phyloP scores from a whole-genome alignment of 768 basidiomycete genomes.

The Leccinum rimulosum region DNA sequence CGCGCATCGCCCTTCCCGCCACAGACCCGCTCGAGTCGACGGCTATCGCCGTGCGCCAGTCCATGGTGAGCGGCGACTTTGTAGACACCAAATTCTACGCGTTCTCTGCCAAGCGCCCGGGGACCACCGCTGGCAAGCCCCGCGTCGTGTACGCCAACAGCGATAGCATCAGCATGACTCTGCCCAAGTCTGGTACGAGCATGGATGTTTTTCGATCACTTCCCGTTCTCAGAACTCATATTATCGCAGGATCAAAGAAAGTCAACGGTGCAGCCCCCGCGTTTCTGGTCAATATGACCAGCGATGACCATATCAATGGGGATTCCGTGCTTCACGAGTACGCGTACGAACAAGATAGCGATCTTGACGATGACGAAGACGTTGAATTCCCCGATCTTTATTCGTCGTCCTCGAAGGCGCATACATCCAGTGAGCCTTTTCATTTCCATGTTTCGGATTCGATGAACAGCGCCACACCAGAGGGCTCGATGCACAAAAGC shows the following conservation, averaged over 20 bases:
- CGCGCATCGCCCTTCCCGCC: slow-evolving; percentile 4
- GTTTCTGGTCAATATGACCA: slow-evolving; percentile 24
- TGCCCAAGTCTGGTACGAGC: slow-evolving; percentile 20
- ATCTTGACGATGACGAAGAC: slow-evolving; percentile 27
- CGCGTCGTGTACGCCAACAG: slow-evolving; percentile 26
- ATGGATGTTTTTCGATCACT: neutral
- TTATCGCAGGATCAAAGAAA: slow-evolving; percentile 7
- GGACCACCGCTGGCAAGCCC: slow-evolving; percentile 17
- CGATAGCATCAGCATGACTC: slow-evolving; percentile 12
- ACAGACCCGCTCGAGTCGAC: slow-evolving; percentile 17
- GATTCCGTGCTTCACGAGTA: slow-evolving; percentile 27
- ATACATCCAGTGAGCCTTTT: slow-evolving; percentile 6
- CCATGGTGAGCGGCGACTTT: slow-evolving; percentile 27
- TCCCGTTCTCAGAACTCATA: neutral
- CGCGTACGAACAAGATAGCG: slow-evolving; percentile 29
- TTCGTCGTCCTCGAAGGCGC: slow-evolving; percentile 5
- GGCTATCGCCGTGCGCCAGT: slow-evolving; percentile 20
- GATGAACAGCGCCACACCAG: neutral
- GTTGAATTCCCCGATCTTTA: neutral
- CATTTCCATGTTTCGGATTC: neutral
- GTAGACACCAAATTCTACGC: slow-evolving; percentile 30
- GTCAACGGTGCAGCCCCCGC: slow-evolving; percentile 1
- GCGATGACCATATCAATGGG: slow-evolving; percentile 17
- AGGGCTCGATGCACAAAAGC: neutral
- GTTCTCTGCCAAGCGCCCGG: slow-evolving; percentile 19